Percentiles rank a stretch among this genome's conserved stretches.
These are phyloP conservation scores for Dysphania ambrosioides DNA, from an alignment of 148 eudicot species.

Conservation along the genomic window DNA sequence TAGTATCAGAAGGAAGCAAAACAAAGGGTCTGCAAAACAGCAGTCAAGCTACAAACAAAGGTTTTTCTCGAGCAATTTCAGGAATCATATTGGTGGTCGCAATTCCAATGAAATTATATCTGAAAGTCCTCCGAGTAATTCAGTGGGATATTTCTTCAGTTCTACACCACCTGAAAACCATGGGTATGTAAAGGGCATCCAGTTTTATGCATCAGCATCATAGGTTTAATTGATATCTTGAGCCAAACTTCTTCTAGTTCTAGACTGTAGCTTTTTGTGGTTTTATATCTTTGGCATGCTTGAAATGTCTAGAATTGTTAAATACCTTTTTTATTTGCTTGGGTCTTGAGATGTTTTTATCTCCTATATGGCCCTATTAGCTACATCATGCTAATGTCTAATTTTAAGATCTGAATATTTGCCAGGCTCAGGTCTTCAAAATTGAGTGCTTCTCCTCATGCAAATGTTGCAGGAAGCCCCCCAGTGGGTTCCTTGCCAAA, in stretches of 20 bases:
- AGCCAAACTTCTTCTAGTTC: neutral
- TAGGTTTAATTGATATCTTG: neutral
- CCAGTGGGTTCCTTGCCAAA: constrained; percentile 89
- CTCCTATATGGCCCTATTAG: neutral
- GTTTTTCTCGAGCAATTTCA: constrained; percentile 55
- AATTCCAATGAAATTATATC: constrained; percentile 51
- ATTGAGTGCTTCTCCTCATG: constrained; percentile 77
- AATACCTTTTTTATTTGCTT: no score
- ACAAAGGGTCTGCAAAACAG: constrained; percentile 56
- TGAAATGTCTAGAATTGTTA: no score
- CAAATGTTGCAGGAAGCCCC: constrained; percentile 58
- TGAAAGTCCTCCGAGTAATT: constrained; percentile 91
- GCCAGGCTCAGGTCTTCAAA: constrained; percentile 69
- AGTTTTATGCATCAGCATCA: no score
- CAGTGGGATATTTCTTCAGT: constrained; percentile 88
- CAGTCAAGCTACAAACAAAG: constrained; percentile 60
- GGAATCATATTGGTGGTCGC: constrained; percentile 54
- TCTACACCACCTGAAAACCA: constrained; percentile 94
- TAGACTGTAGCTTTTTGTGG: no score
- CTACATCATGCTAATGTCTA: neutral
- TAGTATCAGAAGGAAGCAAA: constrained; percentile 55
- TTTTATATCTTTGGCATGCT: neutral
- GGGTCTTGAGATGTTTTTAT: neutral
- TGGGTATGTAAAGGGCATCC: no score
- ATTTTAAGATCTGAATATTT: constrained; percentile 10